Base-by-base conservation (phyloP, 306 rosid species). In the Albizia julibrissin region DNA sequence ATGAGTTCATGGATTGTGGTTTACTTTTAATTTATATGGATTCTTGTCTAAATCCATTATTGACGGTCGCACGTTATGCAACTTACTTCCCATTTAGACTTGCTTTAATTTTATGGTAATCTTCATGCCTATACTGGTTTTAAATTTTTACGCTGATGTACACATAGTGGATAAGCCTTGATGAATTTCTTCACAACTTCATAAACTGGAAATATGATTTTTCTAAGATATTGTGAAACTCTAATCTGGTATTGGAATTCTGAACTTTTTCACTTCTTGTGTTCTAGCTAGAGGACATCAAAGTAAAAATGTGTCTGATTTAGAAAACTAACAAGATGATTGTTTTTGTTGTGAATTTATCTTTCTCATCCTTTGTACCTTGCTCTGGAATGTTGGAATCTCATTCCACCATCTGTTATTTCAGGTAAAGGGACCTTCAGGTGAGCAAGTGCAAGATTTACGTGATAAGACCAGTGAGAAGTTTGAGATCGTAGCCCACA, bases 341-440 rank as follows among this genome's bases (percentile, higher is more conserved):
- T 71, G 65, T 15, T 13, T 31, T 29, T 12, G 39, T 14, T 26
- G 21, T 29, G 69, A 62, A 27, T 26, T 22, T 80, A 33, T 69
- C 22, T 66, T 18, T 64, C 12, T 22, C 13, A 21, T 77, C 54
- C 42, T 29, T 73, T 6, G 52, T 43, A 9, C 27, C 33, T 13
- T 65, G 9, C 49, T 12, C 1, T 1, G 31, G 15, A n/a, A n/a
- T 4, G 29, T 47, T 79, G 29, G 69, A 80, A 50, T 54, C 83
- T 84, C 27, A 39, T 65, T 65, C 10, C 81, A 71, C 29, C 26
- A 43, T 39, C 44, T 50, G 80, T 58, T 52, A 80, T 81, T 83
- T 54, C 83, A 96, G 98, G 83, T 94, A 14, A 96, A 92, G 82
- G 99, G 98, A 21, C 99, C 99, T 65, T 19, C 75, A 47, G 94